Evolutionary conservation across 208 protist species (phyloP).

Genomic region (Trypanosoma scelopori): DNA sequence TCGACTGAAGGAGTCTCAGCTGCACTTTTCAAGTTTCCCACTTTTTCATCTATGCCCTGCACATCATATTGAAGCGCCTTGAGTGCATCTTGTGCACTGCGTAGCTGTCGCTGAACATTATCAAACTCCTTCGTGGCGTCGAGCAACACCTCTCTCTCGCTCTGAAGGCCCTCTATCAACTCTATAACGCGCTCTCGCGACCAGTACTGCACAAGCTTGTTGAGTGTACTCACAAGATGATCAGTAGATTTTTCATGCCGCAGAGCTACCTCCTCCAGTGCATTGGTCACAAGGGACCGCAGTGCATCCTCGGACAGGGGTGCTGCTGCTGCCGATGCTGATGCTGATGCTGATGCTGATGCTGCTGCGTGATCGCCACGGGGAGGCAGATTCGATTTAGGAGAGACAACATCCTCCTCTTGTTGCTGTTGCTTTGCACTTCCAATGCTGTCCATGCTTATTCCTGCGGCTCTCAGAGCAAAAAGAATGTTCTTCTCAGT

Average conservation of each 20-base stretch:
- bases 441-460: neutral
- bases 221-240: constrained; percentile 59
- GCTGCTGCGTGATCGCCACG: neutral
- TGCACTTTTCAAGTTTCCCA: constrained; percentile 3
- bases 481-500: constrained; percentile 31
- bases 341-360: no score
- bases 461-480: constrained; percentile 18
- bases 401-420: neutral
- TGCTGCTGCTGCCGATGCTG: no score
- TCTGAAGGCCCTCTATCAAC: constrained; percentile 43
- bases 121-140: constrained; percentile 40
- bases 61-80: constrained; percentile 19
- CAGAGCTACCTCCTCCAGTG: constrained; percentile 58
- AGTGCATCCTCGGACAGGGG: constrained; percentile 25
- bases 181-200: constrained; percentile 61
- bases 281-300: constrained; percentile 51
- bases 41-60: constrained; percentile 1
- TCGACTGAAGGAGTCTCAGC: neutral
- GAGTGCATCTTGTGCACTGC: constrained; percentile 1
- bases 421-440: neutral
- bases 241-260: constrained; percentile 66
- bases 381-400: neutral
- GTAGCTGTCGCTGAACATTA: constrained; percentile 22
- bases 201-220: constrained; percentile 55
- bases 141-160: constrained; percentile 40